Evolutionary conservation across 1,139 yeast species (phyloP), one percentile per base, ranked within the genome.

Genomic region (Blastobotrys malaysiensis): DNA sequence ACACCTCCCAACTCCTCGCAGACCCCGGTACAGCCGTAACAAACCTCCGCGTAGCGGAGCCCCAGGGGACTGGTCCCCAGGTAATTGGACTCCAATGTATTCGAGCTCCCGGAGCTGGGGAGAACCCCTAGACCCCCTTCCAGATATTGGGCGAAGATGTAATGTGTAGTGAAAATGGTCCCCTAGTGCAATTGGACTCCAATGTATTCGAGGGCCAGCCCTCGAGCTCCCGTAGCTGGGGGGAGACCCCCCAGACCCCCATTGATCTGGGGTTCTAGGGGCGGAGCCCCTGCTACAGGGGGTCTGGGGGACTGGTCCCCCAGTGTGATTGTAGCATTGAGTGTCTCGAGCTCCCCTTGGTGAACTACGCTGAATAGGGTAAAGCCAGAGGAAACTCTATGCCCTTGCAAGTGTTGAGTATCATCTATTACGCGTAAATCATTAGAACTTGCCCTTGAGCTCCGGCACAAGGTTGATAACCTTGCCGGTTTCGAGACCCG

Each of bases 401-500:
- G n/a, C n/a, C n/a, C n/a, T n/a, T 22, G 26, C 26, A 22, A 22
- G 5, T 22, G 26, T 7, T 9, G 19, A 43, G 11, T 5, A 43
- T 3, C 16, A 9, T 18, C 24, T 43, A 43, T 43, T 43, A 19
- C n/a, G 18, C 9, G 14, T 5, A 4, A 19, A 4, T 43, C 3
- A 13, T 31, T 46, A 46, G 19, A 48, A 26, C 46, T 48, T 48
- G 46, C 51, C 45, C 51, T 48, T 39, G 22, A 69, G 74, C 59
- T 74, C 77, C 1, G 75, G 72, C 2, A 74, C 72, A 44, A 67
- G 61, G 1, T 84, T 76, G 59, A 76, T 70, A 27, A 86, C 83
- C 62, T 77, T 79, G n/a, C 89, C 89, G 0, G 81, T 77, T 21
- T 70, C 65, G 39, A 84, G 60, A 54, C 72, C 82, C 1, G 73